A percentile compares a stretch with the other conserved stretches of the same genome.
phyloP scores from a whole-genome alignment of 2,329 filamentous ascomycete species.

The Chaetomiaceae sp. region DNA sequence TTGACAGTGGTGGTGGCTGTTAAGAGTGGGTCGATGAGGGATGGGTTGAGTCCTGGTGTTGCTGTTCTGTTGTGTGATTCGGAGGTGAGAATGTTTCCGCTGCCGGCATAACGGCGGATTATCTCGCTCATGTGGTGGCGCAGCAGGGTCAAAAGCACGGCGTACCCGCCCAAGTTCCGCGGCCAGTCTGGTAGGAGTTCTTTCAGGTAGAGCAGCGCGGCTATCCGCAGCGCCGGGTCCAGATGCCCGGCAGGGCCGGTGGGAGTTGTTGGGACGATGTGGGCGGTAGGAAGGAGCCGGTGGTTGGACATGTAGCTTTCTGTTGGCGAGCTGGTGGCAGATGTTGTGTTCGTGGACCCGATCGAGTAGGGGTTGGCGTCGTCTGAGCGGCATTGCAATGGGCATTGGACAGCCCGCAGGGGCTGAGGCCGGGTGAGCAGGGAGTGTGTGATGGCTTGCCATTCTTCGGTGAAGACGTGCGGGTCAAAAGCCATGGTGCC shows the following conservation, averaged over 20 bases:
- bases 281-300: conserved; percentile 19
- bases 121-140: conserved; percentile 23
- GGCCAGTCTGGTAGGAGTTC: conserved; percentile 33
- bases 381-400: not conserved
- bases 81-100: not conserved
- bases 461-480: conserved; percentile 32
- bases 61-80: not conserved
- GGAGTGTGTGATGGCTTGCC: conserved; percentile 29
- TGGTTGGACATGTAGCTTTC: conserved; percentile 27
- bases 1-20: not conserved
- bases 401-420: conserved; percentile 23
- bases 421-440: conserved; percentile 29
- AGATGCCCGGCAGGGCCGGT: conserved; percentile 12
- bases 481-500: conserved; percentile 28
- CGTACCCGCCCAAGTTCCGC: conserved; percentile 31
- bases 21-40: not conserved
- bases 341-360: not conserved
- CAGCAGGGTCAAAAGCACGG: conserved; percentile 30
- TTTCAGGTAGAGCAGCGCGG: conserved; percentile 32
- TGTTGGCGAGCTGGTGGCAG: not conserved
- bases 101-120: not conserved
- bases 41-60: not conserved
- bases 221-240: conserved; percentile 30
- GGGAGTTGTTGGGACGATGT: conserved; percentile 12
- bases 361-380: conserved; percentile 17